Base-by-base conservation (phyloP, 805 yeast genomes). In the Ogataea ganodermae region DNA sequence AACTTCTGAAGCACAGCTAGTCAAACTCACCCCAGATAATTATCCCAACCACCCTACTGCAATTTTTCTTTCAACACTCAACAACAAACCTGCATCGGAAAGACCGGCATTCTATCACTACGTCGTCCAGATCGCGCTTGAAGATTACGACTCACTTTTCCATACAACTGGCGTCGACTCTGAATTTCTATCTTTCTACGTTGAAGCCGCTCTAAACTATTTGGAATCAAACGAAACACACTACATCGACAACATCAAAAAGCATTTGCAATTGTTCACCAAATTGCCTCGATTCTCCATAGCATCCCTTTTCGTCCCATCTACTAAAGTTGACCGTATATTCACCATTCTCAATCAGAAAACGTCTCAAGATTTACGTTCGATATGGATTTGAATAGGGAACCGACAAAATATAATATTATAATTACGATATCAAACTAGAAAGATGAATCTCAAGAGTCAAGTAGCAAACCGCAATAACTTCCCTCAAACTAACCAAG, bases 151-250 rank as follows among this genome's bases (percentile, higher is more conserved):
- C 1, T 55, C 56, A 9, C 49, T 75, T 2, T 81, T 77, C 46
- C 54, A 59, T 6, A 45, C 57, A 3, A 69, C 75, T 8, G 83
- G 83, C 1, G 59, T 82, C 1, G 86, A 81, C 31, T 55, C 74
- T 0, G 76, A 72, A 10, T 71, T 76, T 48, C 60, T 81, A 6
- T 67, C 66, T n/a, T 74, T 78, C 49, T 74, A 69, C 46, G 41
- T 81, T 7, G 77, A 75, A 23, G 76, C 84, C 0, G 60, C 59
- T 6, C 38, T 53, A 3, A 30, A 43, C 33, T 52, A 56, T 3
- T 57, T 68, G 6, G 51, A 59, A 26, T 55, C 59, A 4, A 43
- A 64, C 0, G 27, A 39, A 6, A 33, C 51, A 1, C 32, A 52
- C 7, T 55, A 63, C 56, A 42, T 53, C 18, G 17, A 24, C 2